Base-by-base conservation (phyloP, 768 basidiomycete species). In the Lactifluus piperatus region DNA sequence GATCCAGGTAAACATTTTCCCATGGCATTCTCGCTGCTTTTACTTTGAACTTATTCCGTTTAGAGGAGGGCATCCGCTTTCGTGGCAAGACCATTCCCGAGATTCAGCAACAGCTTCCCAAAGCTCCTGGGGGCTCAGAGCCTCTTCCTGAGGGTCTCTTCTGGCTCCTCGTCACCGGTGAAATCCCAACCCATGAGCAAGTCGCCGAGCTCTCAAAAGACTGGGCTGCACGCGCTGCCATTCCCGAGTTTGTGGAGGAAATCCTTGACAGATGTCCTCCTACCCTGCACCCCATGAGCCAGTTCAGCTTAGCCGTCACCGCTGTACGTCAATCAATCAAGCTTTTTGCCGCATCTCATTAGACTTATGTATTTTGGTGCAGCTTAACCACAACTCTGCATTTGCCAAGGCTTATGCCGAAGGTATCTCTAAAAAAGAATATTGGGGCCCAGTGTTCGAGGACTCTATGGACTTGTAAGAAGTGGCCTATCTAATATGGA, bases 21-120 rank as follows among this genome's bases (percentile, higher is more conserved):
- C 30, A 29, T 58, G 3, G 16, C 11, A 36, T 45, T 45, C 60
- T 39, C 39, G 9, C 51, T 46, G 26, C 54, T 57, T 50, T 48
- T n/a, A 44, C 62, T 54, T 24, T 59, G 57, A n/a, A 62, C 30
- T 51, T 56, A 16, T 53, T 27, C 24, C 64, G 45, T 36, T 24
- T 66, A 89, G 90, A 94, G 70, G 94, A 97, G 78, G 95, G 95
- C 58, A 98, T 97, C 69, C 91, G 95, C 65, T 98, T 98, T 85
- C 90, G 94, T 71, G 94, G 93, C 60, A 91, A 90, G 74, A 91
- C 91, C 57, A 95, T 95, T 69, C 89, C 91, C 43, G 94, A 97
- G 70, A 85, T 85, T 71, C 85, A 91, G 74, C 79, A 82, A 54
- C 80, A 84, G 50, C 85, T 98, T 26, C 95, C 95, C 61, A 94